Evolutionary conservation across 306 rosid genomes (phyloP).

Genomic region (Glycine latifolia): DNA sequence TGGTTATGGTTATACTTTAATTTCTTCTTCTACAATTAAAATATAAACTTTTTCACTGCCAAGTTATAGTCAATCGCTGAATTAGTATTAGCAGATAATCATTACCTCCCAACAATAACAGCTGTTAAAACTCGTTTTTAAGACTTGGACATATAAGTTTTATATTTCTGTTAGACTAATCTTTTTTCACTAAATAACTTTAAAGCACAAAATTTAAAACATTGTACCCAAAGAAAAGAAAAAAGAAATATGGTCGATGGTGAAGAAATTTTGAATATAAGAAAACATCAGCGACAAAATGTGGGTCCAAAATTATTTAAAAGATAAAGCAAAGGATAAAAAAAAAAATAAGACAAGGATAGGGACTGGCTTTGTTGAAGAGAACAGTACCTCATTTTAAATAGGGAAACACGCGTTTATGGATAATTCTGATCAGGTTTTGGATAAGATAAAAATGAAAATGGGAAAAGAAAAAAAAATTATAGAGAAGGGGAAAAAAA

Average conservation of each 20-base stretch:
- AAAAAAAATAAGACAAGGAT: not conserved
- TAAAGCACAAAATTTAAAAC: not conserved
- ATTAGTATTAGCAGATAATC: constrained; percentile 27
- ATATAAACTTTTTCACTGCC: not conserved
- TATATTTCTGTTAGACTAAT: not conserved
- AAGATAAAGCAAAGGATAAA: constrained; percentile 8
- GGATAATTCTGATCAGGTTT: not conserved
- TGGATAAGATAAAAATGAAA: not conserved
- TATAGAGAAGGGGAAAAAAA: not conserved
- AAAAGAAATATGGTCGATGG: not conserved
- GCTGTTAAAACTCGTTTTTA: constrained; percentile 45
- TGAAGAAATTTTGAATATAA: not conserved
- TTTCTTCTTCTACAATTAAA: constrained; percentile 2
- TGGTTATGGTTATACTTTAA: not conserved
- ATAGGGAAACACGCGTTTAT: not conserved
- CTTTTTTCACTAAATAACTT: not conserved
- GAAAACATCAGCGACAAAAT: not conserved
- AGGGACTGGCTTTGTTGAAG: not conserved
- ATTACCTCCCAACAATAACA: constrained; percentile 9
- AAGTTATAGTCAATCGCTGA: constrained; percentile 39
- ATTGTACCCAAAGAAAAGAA: not conserved
- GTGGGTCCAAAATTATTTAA: constrained; percentile 8
- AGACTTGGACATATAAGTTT: not conserved
- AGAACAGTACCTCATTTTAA: not conserved
- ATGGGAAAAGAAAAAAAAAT: not conserved